Base-by-base conservation (phyloP, 1,284 basidiomycete species). In the Ustilago hordei region DNA sequence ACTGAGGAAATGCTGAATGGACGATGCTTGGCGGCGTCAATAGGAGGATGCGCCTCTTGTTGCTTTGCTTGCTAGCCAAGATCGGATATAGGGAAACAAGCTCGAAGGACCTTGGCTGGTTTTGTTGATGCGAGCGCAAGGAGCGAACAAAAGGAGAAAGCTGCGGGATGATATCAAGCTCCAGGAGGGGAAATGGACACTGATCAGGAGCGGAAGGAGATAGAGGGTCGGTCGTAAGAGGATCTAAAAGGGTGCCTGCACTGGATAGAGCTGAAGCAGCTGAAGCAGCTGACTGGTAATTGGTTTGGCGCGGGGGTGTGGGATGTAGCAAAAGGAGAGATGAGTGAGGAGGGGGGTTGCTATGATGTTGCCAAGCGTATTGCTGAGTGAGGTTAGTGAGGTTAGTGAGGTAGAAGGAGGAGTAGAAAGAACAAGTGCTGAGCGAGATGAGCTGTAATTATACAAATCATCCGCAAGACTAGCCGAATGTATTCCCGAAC, bases 341-440 rank as follows among this genome's bases (percentile, higher is more conserved):
- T 62, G 55, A 68, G 65, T 62, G 60, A 61, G 48, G n/a, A 32
- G 48, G 23, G 0, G 48, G 15, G n/a, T n/a, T n/a, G n/a, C n/a
- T n/a, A n/a, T n/a, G n/a, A n/a, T n/a, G n/a, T n/a, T n/a, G n/a
- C n/a, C n/a, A n/a, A n/a, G n/a, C n/a, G n/a, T n/a, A n/a, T n/a
- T n/a, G n/a, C n/a, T n/a, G n/a, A n/a, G n/a, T n/a, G n/a, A n/a
- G n/a, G n/a, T n/a, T n/a, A n/a, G n/a, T n/a, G n/a, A n/a, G n/a
- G n/a, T n/a, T n/a, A n/a, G n/a, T n/a, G 47, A 50, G 50, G 31
- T 13, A 50, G 8, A 4, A 19, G n/a, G 12, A 32, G 12, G 8
- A 19, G 28, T 23, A 28, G 48, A 32, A 50, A 32, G 11, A 50
- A 12, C 23, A 50, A 32, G 31, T 31, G 48, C 48, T 50, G 48